Conservation (phyloP, 2,329 filamentous ascomycete species). For the Colletotrichum ledebouriae region DNA sequence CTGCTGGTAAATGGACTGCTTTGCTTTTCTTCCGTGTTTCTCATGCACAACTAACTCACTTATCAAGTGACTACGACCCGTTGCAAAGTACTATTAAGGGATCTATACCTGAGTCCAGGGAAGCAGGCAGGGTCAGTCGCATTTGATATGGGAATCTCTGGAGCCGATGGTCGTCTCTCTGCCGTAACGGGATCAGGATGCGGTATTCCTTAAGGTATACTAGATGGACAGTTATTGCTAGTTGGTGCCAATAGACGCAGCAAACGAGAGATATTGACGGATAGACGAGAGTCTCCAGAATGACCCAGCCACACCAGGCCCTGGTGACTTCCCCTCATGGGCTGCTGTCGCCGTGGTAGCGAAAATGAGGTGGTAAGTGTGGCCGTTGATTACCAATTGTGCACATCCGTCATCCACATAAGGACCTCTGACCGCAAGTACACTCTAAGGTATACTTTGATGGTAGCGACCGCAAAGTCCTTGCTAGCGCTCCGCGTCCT, state of each 20-base stretch:
- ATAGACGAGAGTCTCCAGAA: conserved; percentile 2
- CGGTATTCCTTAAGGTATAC: too few relatives aligned
- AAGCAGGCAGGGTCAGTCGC: conserved; percentile 8
- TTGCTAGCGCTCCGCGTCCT: conserved; percentile 19
- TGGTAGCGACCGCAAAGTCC: conserved; percentile 8
- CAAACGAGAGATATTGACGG: conserved; percentile 6
- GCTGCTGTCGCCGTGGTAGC: conserved; percentile 37
- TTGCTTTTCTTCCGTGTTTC: conserved; percentile 24
- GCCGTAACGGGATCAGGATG: background rate
- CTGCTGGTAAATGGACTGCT: background rate
- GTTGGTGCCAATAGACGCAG: background rate
- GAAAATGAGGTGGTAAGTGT: conserved; percentile 11
- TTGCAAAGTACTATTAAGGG: conserved; percentile 12
- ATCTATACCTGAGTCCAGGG: conserved; percentile 5
- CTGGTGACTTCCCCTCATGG: background rate
- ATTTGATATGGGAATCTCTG: conserved; percentile 24
- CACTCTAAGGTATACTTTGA: too few relatives aligned
- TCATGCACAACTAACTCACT: conserved; percentile 22
- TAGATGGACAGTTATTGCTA: too few relatives aligned
- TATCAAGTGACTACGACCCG: conserved; percentile 15
- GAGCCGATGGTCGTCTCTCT: conserved; percentile 21
- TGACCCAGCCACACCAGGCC: background rate
- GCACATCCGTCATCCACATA: conserved; percentile 20
- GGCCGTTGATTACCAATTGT: conserved; percentile 36
- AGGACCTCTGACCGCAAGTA: background rate